These are phyloP conservation scores for Thermochaetoides thermophila DNA, from an alignment of 495 filamentous ascomycete genomes.

Conservation along the genomic window DNA sequence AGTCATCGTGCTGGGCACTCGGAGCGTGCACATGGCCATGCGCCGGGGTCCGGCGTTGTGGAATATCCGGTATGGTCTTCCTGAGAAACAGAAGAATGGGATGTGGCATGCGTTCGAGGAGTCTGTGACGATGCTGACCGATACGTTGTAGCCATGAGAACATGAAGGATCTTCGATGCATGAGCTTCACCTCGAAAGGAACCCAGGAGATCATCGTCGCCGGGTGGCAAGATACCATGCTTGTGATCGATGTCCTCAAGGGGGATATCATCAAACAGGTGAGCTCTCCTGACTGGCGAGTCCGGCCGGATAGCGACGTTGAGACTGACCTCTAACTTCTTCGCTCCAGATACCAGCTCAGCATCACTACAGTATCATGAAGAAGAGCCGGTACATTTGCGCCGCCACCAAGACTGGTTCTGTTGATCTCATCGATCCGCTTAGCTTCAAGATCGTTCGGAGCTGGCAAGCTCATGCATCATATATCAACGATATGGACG, in stretches of 20 bases:
- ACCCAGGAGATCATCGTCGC: slow-evolving; percentile 72
- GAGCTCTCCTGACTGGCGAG: slow-evolving; percentile 2
- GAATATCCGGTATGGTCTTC: slow-evolving; percentile 50
- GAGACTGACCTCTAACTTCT: not conserved
- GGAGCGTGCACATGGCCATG: slow-evolving; percentile 70
- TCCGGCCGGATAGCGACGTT: not conserved
- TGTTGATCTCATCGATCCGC: slow-evolving; percentile 71
- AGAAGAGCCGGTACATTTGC: slow-evolving; percentile 75
- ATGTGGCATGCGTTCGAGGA: not conserved
- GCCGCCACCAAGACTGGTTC: slow-evolving; percentile 74
- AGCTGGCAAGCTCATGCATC: slow-evolving; percentile 77
- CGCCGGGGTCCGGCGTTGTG: slow-evolving; percentile 70
- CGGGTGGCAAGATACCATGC: slow-evolving; percentile 75
- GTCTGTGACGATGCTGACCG: not conserved
- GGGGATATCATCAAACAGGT: slow-evolving; percentile 62
- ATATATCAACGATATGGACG: slow-evolving; percentile 88
- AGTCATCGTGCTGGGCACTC: slow-evolving; percentile 61
- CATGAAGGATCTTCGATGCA: slow-evolving; percentile 75
- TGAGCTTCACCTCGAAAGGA: slow-evolving; percentile 82
- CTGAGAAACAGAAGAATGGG: not conserved
- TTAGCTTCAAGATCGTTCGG: slow-evolving; percentile 61
- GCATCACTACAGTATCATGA: slow-evolving; percentile 78
- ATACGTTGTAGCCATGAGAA: slow-evolving; percentile 39
- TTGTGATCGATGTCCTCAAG: slow-evolving; percentile 77
- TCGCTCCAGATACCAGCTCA: slow-evolving; percentile 47